These are phyloP conservation scores for Cymbidium sinense DNA, from an alignment of 106 monocot genomes.

Conservation along the genomic window DNA sequence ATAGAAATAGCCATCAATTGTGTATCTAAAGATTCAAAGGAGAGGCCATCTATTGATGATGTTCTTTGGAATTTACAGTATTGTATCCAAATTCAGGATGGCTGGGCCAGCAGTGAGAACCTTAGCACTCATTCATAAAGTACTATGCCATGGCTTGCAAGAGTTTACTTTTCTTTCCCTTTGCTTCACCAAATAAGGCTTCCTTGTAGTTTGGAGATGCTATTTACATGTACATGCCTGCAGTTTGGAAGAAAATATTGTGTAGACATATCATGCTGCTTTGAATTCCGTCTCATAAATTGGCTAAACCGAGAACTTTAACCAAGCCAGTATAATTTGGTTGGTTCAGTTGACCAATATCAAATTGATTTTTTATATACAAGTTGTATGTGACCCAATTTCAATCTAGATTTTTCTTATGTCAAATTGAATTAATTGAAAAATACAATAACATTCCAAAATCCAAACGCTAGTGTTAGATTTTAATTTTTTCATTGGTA, in stretches of 20 bases:
- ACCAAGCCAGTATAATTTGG: too few species aligned
- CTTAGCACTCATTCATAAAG: conserved; percentile 30
- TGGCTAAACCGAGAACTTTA: too few species aligned
- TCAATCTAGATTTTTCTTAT: too few species aligned
- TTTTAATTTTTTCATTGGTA: too few species aligned
- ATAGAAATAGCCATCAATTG: conserved; percentile 57
- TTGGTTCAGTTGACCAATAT: too few species aligned
- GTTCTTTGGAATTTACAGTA: conserved; percentile 94
- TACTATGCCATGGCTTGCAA: too few species aligned
- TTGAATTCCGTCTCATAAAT: too few species aligned
- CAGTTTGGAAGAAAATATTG: not conserved
- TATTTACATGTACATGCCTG: not conserved
- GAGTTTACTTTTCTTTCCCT: not conserved
- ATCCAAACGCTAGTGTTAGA: too few species aligned
- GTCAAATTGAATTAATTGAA: too few species aligned
- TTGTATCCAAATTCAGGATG: conserved; percentile 82
- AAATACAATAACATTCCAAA: too few species aligned
- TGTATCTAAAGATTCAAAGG: conserved; percentile 30
- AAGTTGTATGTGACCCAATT: too few species aligned
- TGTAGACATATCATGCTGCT: not conserved
- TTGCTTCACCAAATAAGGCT: not conserved
- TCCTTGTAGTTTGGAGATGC: not conserved
- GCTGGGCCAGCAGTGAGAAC: conserved; percentile 63
- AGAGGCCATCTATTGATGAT: conserved; percentile 83
- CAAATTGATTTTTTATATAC: too few species aligned